Base-by-base conservation (phyloP, 495 filamentous ascomycete species). In the Aspergillus taichungensis region DNA sequence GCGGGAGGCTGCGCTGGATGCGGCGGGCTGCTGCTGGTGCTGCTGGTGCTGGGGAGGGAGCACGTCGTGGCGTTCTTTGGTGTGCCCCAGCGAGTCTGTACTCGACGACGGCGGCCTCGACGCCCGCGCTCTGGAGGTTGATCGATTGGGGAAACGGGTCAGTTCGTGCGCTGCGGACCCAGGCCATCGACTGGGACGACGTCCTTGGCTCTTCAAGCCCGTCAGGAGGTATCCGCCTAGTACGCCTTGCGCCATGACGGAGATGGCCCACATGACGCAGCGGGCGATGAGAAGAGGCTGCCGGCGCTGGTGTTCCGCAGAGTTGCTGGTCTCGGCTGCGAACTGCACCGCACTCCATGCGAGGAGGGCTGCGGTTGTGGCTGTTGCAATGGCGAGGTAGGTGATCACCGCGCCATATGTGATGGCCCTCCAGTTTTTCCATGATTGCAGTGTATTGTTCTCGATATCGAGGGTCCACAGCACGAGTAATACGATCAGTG, bases 261-360 rank as follows among this genome's bases (percentile, higher is more conserved):
- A 66, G 2, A 66, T 34, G 2, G 61, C 53, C 62, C 61, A 67
- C 36, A 68, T 51, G 6, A 64, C 51, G 18, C 56, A 62, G 18
- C 63, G 67, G 28, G 58, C 35, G 32, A 65, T 53, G 14, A 57
- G 50, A 10, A 66, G 33, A 0, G 50, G 33, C 27, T 51, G 44
- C 10, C 34, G 43, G 13, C 34, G 43, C 24, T 37, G 28, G 13
- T 50, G 29, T 13, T 36, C 14, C 4, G 27, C 8, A 30, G 40
- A 32, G 12, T 47, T 32, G 2, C 27, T 38, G 6, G 40, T 14
- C 38, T 34, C 37, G 8, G 38, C 33, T 41, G 49, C 39, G 8
- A 37, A 40, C 30, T 52, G 47, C 8, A 45, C 12, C 30, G 50
- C 45, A 38, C 56, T 60, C 48, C 46, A 58, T 34, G 63, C 49